These are phyloP conservation scores for Aspergillus sp. DNA, from an alignment of 2,329 filamentous ascomycete species.

Conservation along the genomic window DNA sequence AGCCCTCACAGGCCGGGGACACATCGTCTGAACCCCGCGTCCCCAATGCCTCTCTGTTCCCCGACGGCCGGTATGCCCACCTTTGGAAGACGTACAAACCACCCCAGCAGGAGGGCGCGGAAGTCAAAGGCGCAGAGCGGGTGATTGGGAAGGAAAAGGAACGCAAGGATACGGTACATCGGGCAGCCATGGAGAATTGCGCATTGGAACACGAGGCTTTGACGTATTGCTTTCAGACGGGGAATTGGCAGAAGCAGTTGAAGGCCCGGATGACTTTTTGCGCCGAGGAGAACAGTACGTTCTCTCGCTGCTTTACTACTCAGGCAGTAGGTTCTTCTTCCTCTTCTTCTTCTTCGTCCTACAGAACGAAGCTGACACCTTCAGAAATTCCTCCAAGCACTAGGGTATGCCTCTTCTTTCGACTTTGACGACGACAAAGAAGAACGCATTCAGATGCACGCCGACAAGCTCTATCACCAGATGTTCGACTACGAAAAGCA, in stretches of 20 bases:
- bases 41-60: slow-evolving; percentile 51
- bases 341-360: no score
- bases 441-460: slow-evolving; percentile 91
- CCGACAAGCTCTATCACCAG: slow-evolving; percentile 78
- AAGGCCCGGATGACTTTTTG: slow-evolving; percentile 63
- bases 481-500: slow-evolving; percentile 74
- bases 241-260: slow-evolving; percentile 54
- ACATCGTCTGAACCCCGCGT: slow-evolving; percentile 23
- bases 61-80: slow-evolving; percentile 69
- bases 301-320: slow-evolving; percentile 82
- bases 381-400: slow-evolving; percentile 76
- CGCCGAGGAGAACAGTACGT: slow-evolving; percentile 62
- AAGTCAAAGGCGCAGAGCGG: slow-evolving; percentile 70
- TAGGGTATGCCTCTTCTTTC: slow-evolving; percentile 71
- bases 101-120: slow-evolving; percentile 61
- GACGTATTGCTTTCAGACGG: slow-evolving; percentile 70
- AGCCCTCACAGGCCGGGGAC: slow-evolving; percentile 15
- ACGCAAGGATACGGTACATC: slow-evolving; percentile 66
- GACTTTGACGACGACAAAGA: slow-evolving; percentile 60
- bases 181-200: slow-evolving; percentile 87
- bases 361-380: slow-evolving; percentile 1
- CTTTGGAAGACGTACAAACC: slow-evolving; percentile 89
- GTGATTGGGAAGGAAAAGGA: slow-evolving; percentile 79
- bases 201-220: slow-evolving; percentile 76
- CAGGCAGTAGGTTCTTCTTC: slow-evolving; percentile 57